Percentiles rank a stretch among this genome's conserved stretches.
Conservation (phyloP, 345 rosid genomes). For the Arabidopsis suecica region DNA sequence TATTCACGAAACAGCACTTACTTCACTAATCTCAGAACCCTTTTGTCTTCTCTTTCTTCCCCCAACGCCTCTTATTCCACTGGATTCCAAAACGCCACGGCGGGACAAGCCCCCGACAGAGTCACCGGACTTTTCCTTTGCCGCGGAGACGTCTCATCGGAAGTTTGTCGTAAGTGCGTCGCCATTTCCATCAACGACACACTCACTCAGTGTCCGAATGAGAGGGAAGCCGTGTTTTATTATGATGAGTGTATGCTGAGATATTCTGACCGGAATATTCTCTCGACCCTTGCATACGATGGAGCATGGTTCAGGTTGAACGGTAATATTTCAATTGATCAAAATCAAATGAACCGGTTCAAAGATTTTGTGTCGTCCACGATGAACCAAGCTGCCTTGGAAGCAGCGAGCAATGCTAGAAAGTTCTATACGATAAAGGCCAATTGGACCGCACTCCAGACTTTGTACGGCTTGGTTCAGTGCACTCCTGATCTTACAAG, state of each 20-base stretch:
- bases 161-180: slow-evolving; percentile 50
- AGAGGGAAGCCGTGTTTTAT: slow-evolving; percentile 26
- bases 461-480: slow-evolving; percentile 49
- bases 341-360: not conserved
- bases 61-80: slow-evolving; percentile 17
- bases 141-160: slow-evolving; percentile 31
- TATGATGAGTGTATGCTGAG: slow-evolving; percentile 50
- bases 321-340: not conserved
- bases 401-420: slow-evolving; percentile 24
- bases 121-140: slow-evolving; percentile 54
- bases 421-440: slow-evolving; percentile 41
- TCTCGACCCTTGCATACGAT: not conserved
- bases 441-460: not conserved
- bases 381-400: not conserved
- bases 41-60: slow-evolving; percentile 30
- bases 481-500: slow-evolving; percentile 57
- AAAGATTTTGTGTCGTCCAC: not conserved
- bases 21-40: slow-evolving; percentile 17
- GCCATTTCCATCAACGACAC: not conserved
- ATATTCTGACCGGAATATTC: slow-evolving; percentile 39
- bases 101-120: slow-evolving; percentile 11
- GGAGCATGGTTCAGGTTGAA: not conserved
- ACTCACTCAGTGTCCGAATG: slow-evolving; percentile 31
- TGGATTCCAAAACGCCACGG: slow-evolving; percentile 47
- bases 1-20: slow-evolving; percentile 19